Evolutionary conservation across 1,284 basidiomycete genomes (phyloP).

Genomic region (Chalciporus sp.): DNA sequence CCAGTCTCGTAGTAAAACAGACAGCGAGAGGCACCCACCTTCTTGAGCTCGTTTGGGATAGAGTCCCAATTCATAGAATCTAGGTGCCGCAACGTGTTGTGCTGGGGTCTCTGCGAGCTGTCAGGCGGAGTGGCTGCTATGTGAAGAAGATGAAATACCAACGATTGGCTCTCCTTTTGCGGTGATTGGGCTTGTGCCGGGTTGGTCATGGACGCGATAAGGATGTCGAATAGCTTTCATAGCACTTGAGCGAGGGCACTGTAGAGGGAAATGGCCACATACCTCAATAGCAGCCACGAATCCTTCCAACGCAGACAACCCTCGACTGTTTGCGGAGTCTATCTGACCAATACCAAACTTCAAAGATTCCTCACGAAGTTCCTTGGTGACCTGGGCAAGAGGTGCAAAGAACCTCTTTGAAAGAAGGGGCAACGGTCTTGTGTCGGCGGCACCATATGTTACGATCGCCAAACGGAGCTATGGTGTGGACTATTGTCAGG

Average conservation of each 20-base stretch:
- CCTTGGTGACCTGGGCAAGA: conserved; percentile 40
- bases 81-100: conserved; percentile 52
- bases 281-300: conserved; percentile 74
- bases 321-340: conserved; percentile 48
- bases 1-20: not conserved
- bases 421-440: conserved; percentile 54
- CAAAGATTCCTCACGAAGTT: conserved; percentile 49
- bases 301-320: conserved; percentile 72
- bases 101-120: conserved; percentile 51
- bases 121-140: conserved; percentile 62
- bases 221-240: conserved; percentile 33
- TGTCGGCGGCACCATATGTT: conserved; percentile 57
- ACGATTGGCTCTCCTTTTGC: conserved; percentile 35
- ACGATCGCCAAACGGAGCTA: conserved; percentile 60
- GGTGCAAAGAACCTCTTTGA: conserved; percentile 57
- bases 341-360: conserved; percentile 60
- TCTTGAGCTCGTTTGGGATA: conserved; percentile 61
- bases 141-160: conserved; percentile 59
- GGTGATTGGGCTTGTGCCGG: conserved; percentile 21
- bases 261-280: conserved; percentile 14
- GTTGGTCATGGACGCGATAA: conserved; percentile 23
- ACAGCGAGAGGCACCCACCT: conserved; percentile 36
- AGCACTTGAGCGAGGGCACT: not conserved
- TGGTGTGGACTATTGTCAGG: conserved; percentile 5
- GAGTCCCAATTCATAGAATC: conserved; percentile 69